Evolutionary conservation across 352 stramenopile genomes (phyloP), one percentile per base, ranked within the genome.

Genomic region (Phytophthora citricola): DNA sequence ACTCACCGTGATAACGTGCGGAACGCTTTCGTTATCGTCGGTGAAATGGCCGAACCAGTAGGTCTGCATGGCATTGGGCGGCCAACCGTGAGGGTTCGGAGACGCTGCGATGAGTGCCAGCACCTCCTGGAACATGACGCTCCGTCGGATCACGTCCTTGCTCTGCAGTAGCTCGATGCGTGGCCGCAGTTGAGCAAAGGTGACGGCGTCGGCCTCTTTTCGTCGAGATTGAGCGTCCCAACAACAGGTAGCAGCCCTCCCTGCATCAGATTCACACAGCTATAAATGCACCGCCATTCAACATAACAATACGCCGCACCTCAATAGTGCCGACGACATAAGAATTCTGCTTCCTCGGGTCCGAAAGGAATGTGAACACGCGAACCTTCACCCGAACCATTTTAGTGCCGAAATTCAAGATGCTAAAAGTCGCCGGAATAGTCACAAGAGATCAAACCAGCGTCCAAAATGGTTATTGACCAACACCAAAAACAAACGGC

Each of bases 31-130:
- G 44, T 76, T 70, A 17, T 77, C 47, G 48, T 87, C 72, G 1
- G 59, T 56, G 46, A 87, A 92, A 52, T 83, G 84, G 5, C 84
- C 81, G 44, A 93, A 90, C 81, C 84, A 90, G 56, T 94, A 94
- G 5, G 84, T 93, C 52, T 92, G 84, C 58, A 88, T 64, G 38
- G 81, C 69, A 44, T 80, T 91, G 5, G 70, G 39, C 3, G 82
- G 84, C 84, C 84, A 93, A 26, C 66, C 20, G 57, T 93, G 83
- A 12, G 84, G 83, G 32, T 93, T 93, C 3, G 77, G 53, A 38
- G 78, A 86, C 36, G 67, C 71, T 7, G 72, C 71, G 57, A 89
- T 87, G 46, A 91, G 79, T 45, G 81, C 61, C 31, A 94, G 52
- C 32, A 90, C 81, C 54, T 94, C 86, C 52, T 94, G 86, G 67